phyloP scores from a whole-genome alignment of 495 filamentous ascomycete genomes.

The Penicillium macrosclerotiorum region DNA sequence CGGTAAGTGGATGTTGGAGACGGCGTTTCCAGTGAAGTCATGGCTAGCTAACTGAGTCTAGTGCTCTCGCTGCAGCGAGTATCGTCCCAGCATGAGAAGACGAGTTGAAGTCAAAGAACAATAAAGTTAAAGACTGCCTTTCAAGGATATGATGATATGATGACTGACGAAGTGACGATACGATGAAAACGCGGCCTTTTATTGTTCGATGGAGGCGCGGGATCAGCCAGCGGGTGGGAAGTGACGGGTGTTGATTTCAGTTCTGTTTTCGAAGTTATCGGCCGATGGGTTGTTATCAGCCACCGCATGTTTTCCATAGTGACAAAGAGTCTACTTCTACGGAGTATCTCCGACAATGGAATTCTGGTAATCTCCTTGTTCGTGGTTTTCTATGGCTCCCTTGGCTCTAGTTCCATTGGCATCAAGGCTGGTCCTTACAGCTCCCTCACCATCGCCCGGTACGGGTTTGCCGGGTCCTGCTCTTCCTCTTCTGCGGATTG shows the following conservation, averaged over 20 bases:
- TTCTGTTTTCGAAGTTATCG: background rate
- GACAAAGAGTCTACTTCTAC: background rate
- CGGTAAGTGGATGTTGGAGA: too few relatives aligned
- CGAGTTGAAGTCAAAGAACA: background rate
- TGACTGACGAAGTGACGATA: background rate
- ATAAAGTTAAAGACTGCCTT: too few relatives aligned
- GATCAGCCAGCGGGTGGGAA: background rate
- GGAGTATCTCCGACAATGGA: too few relatives aligned
- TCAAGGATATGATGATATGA: background rate
- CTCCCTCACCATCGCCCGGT: conserved; percentile 9
- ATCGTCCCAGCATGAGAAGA: conserved; percentile 43
- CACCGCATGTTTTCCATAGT: background rate
- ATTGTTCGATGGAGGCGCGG: background rate
- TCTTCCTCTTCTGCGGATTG: conserved; percentile 20
- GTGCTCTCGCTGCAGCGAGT: conserved; percentile 83
- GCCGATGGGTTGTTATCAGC: background rate
- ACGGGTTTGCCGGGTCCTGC: conserved; percentile 16
- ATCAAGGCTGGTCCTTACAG: background rate
- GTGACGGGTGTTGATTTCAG: background rate
- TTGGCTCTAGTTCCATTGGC: background rate
- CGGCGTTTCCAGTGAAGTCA: conserved; percentile 6
- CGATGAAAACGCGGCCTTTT: background rate
- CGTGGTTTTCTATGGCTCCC: background rate
- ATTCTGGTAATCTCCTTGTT: too few relatives aligned
- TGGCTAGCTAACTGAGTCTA: conserved; percentile 30